Percentiles rank a stretch among this genome's conserved stretches.
These are phyloP conservation scores for Cryptosporidium tyzzeri DNA, from an alignment of 169 alveolate species.

Conservation along the genomic window DNA sequence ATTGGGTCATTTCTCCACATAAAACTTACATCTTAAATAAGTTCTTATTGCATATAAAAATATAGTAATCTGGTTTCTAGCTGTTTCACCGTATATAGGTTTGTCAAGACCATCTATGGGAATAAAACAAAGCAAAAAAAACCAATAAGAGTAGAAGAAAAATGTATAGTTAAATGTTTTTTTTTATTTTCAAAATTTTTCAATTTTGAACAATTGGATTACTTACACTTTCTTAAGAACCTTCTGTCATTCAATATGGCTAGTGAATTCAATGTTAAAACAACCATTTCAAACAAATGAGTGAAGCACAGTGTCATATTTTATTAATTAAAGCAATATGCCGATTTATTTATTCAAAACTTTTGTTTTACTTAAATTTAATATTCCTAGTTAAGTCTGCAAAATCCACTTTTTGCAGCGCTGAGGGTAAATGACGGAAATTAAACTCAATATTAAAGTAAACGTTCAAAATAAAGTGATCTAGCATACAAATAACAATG, in stretches of 20 bases:
- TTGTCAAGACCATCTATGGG: conserved; percentile 60
- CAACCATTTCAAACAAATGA: conserved; percentile 63
- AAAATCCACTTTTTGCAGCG: neutral
- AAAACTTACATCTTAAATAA: conserved; percentile 70
- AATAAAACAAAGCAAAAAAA: neutral
- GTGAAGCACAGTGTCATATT: conserved; percentile 62
- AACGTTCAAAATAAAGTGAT: neutral
- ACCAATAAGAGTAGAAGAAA: neutral
- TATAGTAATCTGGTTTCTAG: conserved; percentile 58
- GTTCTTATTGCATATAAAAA: conserved; percentile 72
- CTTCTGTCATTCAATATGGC: conserved; percentile 71
- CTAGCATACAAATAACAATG: neutral
- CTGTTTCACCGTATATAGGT: conserved; percentile 71
- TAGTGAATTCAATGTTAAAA: conserved; percentile 55
- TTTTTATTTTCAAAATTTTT: neutral
- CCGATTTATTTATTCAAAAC: neutral
- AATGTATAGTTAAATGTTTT: neutral
- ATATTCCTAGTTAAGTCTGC: neutral
- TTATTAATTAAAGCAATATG: neutral
- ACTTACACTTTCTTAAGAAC: conserved; percentile 66
- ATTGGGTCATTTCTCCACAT: neutral
- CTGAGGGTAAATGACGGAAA: neutral
- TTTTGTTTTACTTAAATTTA: neutral
- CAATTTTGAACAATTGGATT: neutral
- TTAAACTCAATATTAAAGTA: neutral